Evolutionary conservation across 2,329 filamentous ascomycete species (phyloP), one percentile per base, ranked within the genome.

Genomic region (Parascedosporium putredinis): DNA sequence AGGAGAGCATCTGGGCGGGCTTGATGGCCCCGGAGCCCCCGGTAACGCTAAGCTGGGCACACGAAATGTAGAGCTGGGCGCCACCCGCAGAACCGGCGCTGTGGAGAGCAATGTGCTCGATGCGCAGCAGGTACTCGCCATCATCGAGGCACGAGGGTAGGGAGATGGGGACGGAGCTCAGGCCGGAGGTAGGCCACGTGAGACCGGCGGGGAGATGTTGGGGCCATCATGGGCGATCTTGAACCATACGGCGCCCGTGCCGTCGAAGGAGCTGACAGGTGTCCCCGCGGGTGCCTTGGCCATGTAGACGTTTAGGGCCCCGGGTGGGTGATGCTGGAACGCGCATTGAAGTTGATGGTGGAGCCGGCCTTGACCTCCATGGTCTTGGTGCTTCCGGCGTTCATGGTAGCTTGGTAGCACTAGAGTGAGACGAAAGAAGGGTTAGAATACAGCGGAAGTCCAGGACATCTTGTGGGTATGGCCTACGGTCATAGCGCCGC

Each of bases 361-460:
- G 54, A 53, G 20, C 58, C 58, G 9, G 58, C 58, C 10, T 51
- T 49, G 29, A 60, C 57, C 43, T 55, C 63, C 1, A 76, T 58
- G 1, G 64, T 67, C 9, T 63, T 62, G 18, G 72, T 71, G 14
- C 72, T 72, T 8, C 67, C 63, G 46, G 63, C 66, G 34, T 69
- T 68, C 3, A 66, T 56, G 8, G 59, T 59, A 8, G 68, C 61
- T 56, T 75, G 68, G 59, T 73, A 76, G 64, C 73, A 76, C 43
- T 44, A 27, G 27, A 14, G n/a, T 5, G 8, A 12, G 12, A 5
- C 18, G 12, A 24, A 7, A 27, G 4, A 25, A 7, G 5, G n/a
- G 18, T 23, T 45, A 10, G 7, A 16, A 27, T 5, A 25, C n/a
- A 22, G 34, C 7, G 5, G 5, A 24, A 12, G 25, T n/a, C n/a